These are phyloP conservation scores for Fusarium nisikadoi DNA, from an alignment of 2,329 filamentous ascomycete genomes.

Conservation along the genomic window DNA sequence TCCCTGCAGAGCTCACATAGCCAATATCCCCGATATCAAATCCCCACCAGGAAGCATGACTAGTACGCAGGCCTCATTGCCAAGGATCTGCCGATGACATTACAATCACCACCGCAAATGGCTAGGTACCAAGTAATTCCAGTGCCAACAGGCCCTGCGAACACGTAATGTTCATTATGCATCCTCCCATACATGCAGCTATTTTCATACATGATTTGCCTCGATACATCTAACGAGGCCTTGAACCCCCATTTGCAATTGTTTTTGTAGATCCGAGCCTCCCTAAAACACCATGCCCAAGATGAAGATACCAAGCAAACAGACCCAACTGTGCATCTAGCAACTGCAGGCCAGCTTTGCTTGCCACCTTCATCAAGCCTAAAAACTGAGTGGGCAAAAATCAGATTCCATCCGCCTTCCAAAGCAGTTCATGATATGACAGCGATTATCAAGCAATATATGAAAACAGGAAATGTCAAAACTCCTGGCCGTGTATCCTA, in stretches of 20 bases:
- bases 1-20: background rate
- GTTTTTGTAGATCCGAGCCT: constrained; percentile 33
- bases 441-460: constrained; percentile 26
- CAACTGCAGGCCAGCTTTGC: background rate
- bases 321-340: background rate
- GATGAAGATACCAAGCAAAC: background rate
- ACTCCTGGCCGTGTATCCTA: constrained; percentile 47
- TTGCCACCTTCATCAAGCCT: constrained; percentile 4
- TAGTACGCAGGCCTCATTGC: background rate
- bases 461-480: constrained; percentile 28
- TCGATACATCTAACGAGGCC: constrained; percentile 14
- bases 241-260: constrained; percentile 15
- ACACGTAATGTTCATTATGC: constrained; percentile 23
- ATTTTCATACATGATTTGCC: constrained; percentile 27
- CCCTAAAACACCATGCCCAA: constrained; percentile 34
- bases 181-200: constrained; percentile 31
- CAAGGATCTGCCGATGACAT: background rate
- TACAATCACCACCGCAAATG: constrained; percentile 9
- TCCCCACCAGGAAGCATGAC: background rate
- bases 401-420: constrained; percentile 26
- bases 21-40: background rate
- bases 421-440: constrained; percentile 20
- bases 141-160: constrained; percentile 19
- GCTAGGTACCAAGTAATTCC: background rate
- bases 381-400: constrained; percentile 18